Base-by-base conservation (phyloP, 306 rosid genomes). In the Pyrus pyrifolia region DNA sequence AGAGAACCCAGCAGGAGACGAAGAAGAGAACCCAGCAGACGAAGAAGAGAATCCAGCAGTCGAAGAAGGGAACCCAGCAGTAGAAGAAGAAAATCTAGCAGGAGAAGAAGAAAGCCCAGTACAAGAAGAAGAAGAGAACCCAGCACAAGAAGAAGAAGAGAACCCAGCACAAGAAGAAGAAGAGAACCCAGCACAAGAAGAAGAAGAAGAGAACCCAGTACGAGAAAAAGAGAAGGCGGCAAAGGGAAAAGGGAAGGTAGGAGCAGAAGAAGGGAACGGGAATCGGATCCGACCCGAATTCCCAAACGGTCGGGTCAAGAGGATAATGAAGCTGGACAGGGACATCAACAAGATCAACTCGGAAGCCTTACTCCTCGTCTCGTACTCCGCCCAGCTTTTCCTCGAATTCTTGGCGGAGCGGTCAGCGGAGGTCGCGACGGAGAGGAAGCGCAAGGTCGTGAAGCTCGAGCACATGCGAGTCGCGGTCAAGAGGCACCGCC, bases 371-470 rank as follows among this genome's bases (percentile, higher is more conserved):
- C 84, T 88, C 55, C 79, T 96, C 33, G 90, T 92, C 53, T 78
- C 98, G 25, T 79, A 80, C 85, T 88, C 97, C 70, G 78, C 98
- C 51, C 89, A 92, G 80, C 84, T 95, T 22, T 95, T 95, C 86
- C 91, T 90, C 57, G 82, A 81, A 44, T 88, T 89, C 58, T 86
- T 95, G 5, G 97, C 97, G 40, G 89, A 89, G 70, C 86, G 83
- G 25, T 90, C 98, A 8, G 92, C 92, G 11, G 83, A 81, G 19
- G 87, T 79, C 9, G 88, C 90, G 1, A 55, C 42, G 3, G 96
- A 87, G 86, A 91, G 89, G 96, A 91, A 96, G 68, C 91, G 98
- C 67, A 90, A 87, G 88, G 89, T 82, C 10, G 89, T 96, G 74
- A 96, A 89, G 81, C 89, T 92, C 1, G 96, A 92, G 31, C 93